A percentile compares a stretch with the other conserved stretches of the same genome.
phyloP scores from a whole-genome alignment of 345 rosid species.

The Moricandia arvensis region DNA sequence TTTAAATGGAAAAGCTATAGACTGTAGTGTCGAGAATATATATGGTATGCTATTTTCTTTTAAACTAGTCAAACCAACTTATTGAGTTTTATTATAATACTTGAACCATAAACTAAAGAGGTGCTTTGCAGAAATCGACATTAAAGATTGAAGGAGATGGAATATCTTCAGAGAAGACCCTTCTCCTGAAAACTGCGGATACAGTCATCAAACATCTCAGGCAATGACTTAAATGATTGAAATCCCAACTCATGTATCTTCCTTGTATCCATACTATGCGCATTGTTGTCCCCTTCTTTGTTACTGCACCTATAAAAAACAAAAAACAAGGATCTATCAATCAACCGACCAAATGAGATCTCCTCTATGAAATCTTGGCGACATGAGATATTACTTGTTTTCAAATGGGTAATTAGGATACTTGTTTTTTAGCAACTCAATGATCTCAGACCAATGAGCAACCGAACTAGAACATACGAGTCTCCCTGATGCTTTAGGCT shows the following conservation, averaged over 20 bases:
- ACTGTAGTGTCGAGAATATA: no score
- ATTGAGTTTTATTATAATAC: background rate
- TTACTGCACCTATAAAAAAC: conserved; percentile 62
- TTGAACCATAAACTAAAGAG: background rate
- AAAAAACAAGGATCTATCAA: conserved; percentile 4
- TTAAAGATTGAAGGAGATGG: background rate
- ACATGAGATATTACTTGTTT: conserved; percentile 5
- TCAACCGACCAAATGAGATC: background rate
- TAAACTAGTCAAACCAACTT: background rate
- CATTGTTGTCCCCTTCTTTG: conserved; percentile 58
- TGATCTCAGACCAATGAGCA: conserved; percentile 74
- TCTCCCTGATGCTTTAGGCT: conserved; percentile 66
- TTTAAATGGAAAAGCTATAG: background rate
- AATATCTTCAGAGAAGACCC: conserved; percentile 50
- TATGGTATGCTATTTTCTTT: no score
- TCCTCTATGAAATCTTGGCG: background rate
- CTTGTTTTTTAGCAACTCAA: conserved; percentile 63
- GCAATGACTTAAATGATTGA: conserved; percentile 52
- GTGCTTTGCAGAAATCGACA: no score
- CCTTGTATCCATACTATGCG: conserved; percentile 74
- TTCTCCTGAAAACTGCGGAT: conserved; percentile 70
- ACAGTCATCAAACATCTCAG: conserved; percentile 85
- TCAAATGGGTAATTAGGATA: conserved; percentile 50
- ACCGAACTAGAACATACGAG: conserved; percentile 71
- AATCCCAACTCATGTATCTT: conserved; percentile 63